A percentile compares a stretch with the other conserved stretches of the same genome.
phyloP scores from a whole-genome alignment of 345 rosid species.

The Citrus trifoliata region DNA sequence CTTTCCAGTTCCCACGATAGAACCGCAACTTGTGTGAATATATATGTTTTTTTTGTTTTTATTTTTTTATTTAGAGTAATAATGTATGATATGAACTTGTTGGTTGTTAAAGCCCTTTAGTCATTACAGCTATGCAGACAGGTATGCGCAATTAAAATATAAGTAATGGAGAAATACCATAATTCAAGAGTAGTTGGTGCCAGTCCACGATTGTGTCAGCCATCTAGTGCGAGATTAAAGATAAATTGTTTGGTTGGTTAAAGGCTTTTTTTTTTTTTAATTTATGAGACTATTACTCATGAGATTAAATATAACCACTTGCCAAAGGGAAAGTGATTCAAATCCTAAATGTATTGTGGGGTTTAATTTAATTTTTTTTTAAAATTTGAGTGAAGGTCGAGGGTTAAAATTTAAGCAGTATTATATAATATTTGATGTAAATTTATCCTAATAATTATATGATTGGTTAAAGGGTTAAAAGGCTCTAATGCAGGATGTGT shows the following conservation, averaged over 20 bases:
- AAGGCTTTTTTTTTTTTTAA: too few species aligned
- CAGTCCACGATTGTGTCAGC: background rate
- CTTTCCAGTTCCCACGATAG: slow-evolving; percentile 2
- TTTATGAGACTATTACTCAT: too few species aligned
- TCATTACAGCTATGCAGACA: background rate
- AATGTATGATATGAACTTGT: background rate
- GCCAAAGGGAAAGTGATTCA: accelerated
- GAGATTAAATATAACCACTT: too few species aligned
- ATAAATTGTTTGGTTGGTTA: background rate
- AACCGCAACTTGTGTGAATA: slow-evolving; percentile 29
- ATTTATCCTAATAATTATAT: too few species aligned
- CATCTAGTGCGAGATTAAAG: background rate
- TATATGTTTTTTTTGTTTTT: background rate
- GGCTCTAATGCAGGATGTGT: background rate
- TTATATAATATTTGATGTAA: too few species aligned
- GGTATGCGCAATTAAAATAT: background rate
- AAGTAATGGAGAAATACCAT: background rate
- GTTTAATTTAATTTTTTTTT: too few species aligned
- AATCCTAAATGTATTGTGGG: too few species aligned
- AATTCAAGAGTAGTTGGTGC: background rate
- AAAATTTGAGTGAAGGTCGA: too few species aligned
- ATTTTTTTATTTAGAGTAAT: too few species aligned
- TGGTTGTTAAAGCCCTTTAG: background rate
- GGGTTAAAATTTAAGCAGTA: too few species aligned
- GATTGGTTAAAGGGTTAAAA: too few species aligned